phyloP scores from a whole-genome alignment of 1,284 basidiomycete genomes.

The Anthracocystis panici-leucophaei region DNA sequence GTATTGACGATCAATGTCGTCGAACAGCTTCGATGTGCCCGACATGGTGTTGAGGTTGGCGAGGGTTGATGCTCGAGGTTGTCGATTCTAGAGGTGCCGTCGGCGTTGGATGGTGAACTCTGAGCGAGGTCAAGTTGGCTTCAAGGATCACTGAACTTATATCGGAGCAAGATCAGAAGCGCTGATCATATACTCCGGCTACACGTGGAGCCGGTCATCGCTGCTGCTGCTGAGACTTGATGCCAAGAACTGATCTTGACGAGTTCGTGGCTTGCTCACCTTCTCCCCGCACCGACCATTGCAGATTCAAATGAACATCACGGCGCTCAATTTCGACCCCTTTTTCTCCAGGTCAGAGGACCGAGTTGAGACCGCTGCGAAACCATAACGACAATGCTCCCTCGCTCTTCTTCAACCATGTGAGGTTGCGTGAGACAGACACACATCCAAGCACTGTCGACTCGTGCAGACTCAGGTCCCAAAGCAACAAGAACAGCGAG shows the following conservation, averaged over 20 bases:
- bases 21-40: conserved; percentile 43
- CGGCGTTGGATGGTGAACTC: background rate
- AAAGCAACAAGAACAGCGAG: too few species aligned
- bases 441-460: too few species aligned
- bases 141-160: background rate
- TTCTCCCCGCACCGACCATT: conserved; percentile 6
- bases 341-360: conserved; percentile 3
- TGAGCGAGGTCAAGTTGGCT: background rate
- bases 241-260: conserved; percentile 18
- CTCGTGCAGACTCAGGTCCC: too few species aligned
- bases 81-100: background rate
- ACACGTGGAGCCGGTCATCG: conserved; percentile 20
- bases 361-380: background rate
- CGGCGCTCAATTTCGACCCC: too few species aligned
- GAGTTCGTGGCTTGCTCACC: too few species aligned
- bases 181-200: background rate
- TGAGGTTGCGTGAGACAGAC: too few species aligned
- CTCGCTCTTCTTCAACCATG: too few species aligned
- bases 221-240: background rate
- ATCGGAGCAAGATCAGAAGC: background rate
- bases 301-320: too few species aligned
- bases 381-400: too few species aligned
- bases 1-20: conserved; percentile 32
- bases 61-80: background rate
- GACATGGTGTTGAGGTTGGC: conserved; percentile 26